Evolutionary conservation across 306 rosid species (phyloP), one percentile per base, ranked within the genome.

Genomic region (Quercus alba): DNA sequence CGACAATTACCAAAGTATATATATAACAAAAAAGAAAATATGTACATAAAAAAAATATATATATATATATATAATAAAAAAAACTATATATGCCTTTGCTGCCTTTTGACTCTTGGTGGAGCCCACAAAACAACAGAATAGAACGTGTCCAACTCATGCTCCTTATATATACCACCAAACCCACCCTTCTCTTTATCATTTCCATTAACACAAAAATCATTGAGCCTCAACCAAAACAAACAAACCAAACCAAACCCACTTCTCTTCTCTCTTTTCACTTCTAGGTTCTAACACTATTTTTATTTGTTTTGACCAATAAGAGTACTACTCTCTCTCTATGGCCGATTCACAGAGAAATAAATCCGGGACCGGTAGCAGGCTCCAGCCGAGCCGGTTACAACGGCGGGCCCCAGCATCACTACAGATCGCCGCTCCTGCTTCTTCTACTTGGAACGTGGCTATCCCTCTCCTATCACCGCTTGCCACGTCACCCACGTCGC

Each of bases 391-490:
- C 78, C 88, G 99, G 5, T 80, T 96, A 20, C 98, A 96, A 82
- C 81, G 84, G 21, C 92, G 94, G 0, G 99, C 99, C 0, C 99
- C 99, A 3, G 89, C 97, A 1, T 89, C 97, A 8, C 59, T 93
- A 0, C 87, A 88, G 68, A 88, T 93, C 19, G 88, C 73, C 74
- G 11, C 72, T 19, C 97, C 92, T 8, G 12, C 46, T 13, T 56
- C 86, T 38, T 72, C 84, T 58, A 81, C 88, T 1, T 93, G 99
- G 99, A 93, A 96, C 90, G 86, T 93, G 56, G 99, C 97, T 6
- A 95, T 95, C 79, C 99, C 99, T 0, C 88, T 95, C 17, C 78
- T 95, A 20, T 91, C 99, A 0, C 99, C 98, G 3, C 83, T 95
- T 1, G 86, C 84, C 3, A 49, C 89, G 23, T 95, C 98, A 6